Percentiles rank a stretch among this genome's conserved stretches.
phyloP scores from a whole-genome alignment of 352 stramenopile species.

The Thraustochytrium striatum region DNA sequence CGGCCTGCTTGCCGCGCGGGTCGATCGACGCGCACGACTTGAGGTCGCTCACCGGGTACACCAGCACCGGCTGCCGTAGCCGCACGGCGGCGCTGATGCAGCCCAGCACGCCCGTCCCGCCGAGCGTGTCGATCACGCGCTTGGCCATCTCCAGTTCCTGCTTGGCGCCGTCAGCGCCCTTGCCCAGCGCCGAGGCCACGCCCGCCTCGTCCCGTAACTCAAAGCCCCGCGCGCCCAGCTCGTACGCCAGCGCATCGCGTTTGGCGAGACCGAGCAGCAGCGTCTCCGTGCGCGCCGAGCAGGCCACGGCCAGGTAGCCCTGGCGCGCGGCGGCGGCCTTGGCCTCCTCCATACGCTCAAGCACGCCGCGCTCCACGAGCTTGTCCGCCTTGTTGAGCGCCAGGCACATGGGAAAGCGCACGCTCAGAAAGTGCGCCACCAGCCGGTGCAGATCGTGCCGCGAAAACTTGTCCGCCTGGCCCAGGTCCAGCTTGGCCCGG shows the following conservation, averaged over 20 bases:
- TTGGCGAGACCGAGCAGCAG: background rate
- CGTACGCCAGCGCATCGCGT: background rate
- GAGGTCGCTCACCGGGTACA: conserved; percentile 28
- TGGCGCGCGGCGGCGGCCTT: background rate
- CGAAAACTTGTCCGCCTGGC: background rate
- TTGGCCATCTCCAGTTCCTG: background rate
- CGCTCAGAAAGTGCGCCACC: conserved; percentile 45
- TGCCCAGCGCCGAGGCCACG: background rate
- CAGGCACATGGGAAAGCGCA: conserved; percentile 50
- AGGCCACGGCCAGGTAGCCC: conserved; percentile 38
- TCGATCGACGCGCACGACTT: conserved; percentile 3
- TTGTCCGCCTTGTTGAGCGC: conserved; percentile 49
- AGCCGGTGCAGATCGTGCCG: conserved; percentile 37
- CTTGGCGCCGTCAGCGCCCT: background rate
- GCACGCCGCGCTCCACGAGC: background rate
- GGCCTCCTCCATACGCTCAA: conserved; percentile 18
- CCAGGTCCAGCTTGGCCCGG: conserved; percentile 13
- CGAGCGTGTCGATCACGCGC: conserved; percentile 1
- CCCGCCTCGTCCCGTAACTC: background rate
- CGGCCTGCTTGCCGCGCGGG: background rate
- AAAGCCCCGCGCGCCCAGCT: conserved; percentile 9
- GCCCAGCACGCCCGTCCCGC: conserved; percentile 17
- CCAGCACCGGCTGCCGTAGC: conserved; percentile 12
- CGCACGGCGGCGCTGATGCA: conserved; percentile 23
- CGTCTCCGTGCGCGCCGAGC: conserved; percentile 32